Evolutionary conservation across 768 basidiomycete genomes (phyloP), one percentile per base, ranked within the genome.

Genomic region (Boletus pseudopeckii): DNA sequence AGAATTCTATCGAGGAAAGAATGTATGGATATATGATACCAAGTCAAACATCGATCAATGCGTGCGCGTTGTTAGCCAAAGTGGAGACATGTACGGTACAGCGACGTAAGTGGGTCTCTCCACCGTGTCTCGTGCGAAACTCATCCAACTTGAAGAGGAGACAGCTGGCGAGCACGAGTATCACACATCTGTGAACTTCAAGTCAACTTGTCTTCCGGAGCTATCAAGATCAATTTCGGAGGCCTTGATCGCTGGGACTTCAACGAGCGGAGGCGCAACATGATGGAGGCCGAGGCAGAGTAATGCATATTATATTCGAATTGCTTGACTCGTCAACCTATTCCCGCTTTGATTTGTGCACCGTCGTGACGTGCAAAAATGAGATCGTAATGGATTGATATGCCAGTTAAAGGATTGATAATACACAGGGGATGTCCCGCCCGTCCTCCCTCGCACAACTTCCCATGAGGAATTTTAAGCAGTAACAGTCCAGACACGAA

Each of bases 401-500:
- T 58, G 54, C 45, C 50, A 62, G 56, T 52, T 56, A 66, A 48
- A 52, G 60, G 62, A 61, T 57, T 62, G 58, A 72, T 37, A 41
- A 60, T 66, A 62, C 57, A 64, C 49, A 44, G 33, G 47, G 45
- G 45, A 67, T 53, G 46, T 50, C 45, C 50, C 47, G 48, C 42
- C 37, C 48, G 47, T 46, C 53, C 51, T 61, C 45, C 47, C 55
- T 54, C 53, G 54, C 37, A 59, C 52, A 50, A 54, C 49, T 61
- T 66, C 63, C 63, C 50, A 11, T 8, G 33, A 48, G 55, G 45
- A 49, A 54, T 66, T 69, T 69, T 73, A 80, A 67, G 76, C 68
- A 53, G 80, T 81, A 61, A 95, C 92, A 65, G 84, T 87, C 92
- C 90, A 95, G 71, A 93, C 90, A 62, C 92, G 89, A 71, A 97